Base-by-base conservation (phyloP, 148 eudicot species). In the Spergularia marina region DNA sequence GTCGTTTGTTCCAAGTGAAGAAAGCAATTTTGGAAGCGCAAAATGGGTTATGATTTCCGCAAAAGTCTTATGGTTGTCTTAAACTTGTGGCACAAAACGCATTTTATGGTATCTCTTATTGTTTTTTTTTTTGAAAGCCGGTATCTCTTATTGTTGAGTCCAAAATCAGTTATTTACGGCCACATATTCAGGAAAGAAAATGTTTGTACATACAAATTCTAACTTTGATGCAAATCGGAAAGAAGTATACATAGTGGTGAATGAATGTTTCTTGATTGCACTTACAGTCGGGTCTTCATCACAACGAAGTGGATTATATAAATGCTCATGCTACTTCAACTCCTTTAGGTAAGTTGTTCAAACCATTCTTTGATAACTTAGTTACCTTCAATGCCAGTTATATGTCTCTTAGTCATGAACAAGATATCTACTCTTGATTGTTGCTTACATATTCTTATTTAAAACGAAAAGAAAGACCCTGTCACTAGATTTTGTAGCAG, bases 281-380 rank as follows among this genome's bases (percentile, higher is more conserved):
- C 74, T 76, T 81, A 88, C 91, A 94, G 97, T 82, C 98, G 55
- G 94, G 93, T 75, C 86, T 94, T 76, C 79, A 63, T 74, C 88
- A 92, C 78, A 78, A 85, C 68, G 91, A 92, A 76, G 96, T 94
- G 85, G 94, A 87, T 73, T 94, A 94, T 78, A 81, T 92, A 60
- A 94, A 94, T 87, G 98, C 98, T 30, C 98, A 94, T 87, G 98
- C 98, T 83, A 94, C 98, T 49, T 94, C 98, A 76, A 94, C 98
- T 53, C 96, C 98, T 72, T 73, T 94, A 69, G 98, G 98, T 86
- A 87, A 77, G 69, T 69, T 70, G 44, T 67, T 41, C 16, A 36
- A 64, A 54, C 65, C 66, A 65, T 60, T 70, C 53, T 44, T 40
- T 54, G 17, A 30, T 52, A 62, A 62, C 40, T 63, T 41, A 41